Evolutionary conservation across 2,329 filamentous ascomycete species (phyloP), one percentile per base, ranked within the genome.

Genomic region (Rhexocercosporidium sp.): DNA sequence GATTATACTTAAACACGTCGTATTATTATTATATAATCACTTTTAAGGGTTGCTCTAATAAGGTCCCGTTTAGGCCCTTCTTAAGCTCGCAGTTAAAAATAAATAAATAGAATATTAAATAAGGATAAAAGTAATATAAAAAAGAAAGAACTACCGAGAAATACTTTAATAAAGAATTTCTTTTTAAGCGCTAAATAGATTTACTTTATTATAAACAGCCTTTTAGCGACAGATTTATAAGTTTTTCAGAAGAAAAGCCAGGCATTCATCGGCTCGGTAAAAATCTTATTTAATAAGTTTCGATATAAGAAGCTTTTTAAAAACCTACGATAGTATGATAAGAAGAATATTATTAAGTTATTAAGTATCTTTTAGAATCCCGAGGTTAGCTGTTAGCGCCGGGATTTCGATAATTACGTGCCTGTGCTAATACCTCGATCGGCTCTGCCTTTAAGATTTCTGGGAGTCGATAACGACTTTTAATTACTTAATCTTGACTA

Each of bases 401-500:
- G 3, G n/a, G 47, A 51, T 12, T 51, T 18, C 5, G 5, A 51
- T 1, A 51, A 51, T 51, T 18, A 51, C 47, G n/a, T 51, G 47
- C 47, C n/a, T 11, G n/a, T 51, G 18, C 14, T 51, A 27, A 51
- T 51, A 51, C 25, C 18, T 6, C 16, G 16, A 4, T 51, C 3
- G 5, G 47, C 7, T 12, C 8, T 51, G 18, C 47, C 47, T 8
- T 3, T 6, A 51, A 12, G 3, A 51, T 18, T 14, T 51, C n/a
- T 9, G 47, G 18, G n/a, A 51, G 2, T 22, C 16, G 16, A 22
- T 51, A 22, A 62, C 12, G 14, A 62, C 25, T 62, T 62, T 12
- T 25, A 62, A 51, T 18, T 62, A 9, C 20, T 61, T 29, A 61
- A 34, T 61, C n/a, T 39, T 16, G 16, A 61, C n/a, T 31, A 61